A percentile compares a stretch with the other conserved stretches of the same genome.
Conservation (phyloP, 2,329 filamentous ascomycete species). For the Colletotrichum sp. region DNA sequence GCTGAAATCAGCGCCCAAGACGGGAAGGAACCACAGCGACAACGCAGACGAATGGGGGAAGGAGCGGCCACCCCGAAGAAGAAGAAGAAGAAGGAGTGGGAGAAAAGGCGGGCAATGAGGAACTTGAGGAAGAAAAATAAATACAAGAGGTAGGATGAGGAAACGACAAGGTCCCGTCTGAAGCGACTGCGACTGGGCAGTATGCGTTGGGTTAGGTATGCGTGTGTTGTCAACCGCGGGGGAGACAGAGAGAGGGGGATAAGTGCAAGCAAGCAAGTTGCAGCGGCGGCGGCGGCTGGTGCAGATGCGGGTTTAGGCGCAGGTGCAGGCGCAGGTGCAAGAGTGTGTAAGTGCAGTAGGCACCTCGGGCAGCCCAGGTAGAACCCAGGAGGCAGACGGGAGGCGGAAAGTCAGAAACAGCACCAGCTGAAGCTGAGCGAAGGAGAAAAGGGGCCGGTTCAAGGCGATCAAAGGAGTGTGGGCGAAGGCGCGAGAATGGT, state of each 20-base stretch:
- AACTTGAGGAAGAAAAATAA: background rate
- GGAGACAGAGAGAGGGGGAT: background rate
- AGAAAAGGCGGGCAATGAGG: background rate
- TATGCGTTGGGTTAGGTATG: background rate
- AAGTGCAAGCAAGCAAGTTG: background rate
- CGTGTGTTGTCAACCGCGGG: background rate
- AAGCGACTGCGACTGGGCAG: background rate
- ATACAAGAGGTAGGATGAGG: background rate
- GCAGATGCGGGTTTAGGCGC: background rate
- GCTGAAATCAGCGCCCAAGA: constrained; percentile 9
- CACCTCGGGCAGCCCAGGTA: background rate
- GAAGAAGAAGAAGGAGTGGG: background rate
- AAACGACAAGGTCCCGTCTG: background rate
- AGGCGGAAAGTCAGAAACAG: constrained; percentile 1
- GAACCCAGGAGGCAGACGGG: background rate
- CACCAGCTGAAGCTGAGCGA: background rate
- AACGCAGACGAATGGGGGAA: background rate
- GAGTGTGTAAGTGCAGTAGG: background rate
- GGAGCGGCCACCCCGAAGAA: background rate
- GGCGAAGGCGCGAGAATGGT: constrained; percentile 12
- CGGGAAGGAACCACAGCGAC: background rate
- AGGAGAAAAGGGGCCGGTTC: constrained; percentile 9
- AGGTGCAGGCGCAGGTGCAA: background rate
- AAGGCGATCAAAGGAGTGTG: constrained; percentile 18
- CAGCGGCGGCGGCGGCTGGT: background rate